Percentiles rank a stretch among this genome's conserved stretches.
Conservation (phyloP, 2,329 filamentous ascomycete genomes). For the Pyrenophora graminea region DNA sequence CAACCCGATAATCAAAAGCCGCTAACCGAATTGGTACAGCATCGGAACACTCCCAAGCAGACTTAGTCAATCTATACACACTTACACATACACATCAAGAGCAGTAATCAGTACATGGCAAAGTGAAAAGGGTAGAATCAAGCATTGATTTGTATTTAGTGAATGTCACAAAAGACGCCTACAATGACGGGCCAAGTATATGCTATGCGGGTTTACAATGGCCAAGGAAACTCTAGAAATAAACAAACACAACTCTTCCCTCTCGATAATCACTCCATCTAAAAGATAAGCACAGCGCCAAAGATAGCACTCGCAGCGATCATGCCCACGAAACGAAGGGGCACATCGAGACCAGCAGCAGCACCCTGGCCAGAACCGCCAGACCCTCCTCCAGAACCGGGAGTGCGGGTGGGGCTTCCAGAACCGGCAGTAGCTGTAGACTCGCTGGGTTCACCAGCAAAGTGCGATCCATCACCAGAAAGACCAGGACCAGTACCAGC, state of each 20-base stretch:
- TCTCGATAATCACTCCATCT: slow-evolving; percentile 12
- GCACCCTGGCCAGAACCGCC: slow-evolving; percentile 20
- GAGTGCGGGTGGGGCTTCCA: slow-evolving; percentile 33
- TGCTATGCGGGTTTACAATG: slow-evolving; percentile 3
- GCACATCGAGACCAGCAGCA: slow-evolving; percentile 30
- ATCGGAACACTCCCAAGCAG: not conserved
- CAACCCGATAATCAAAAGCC: slow-evolving; percentile 5
- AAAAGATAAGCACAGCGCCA: slow-evolving; percentile 39
- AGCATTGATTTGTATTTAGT: slow-evolving; percentile 9
- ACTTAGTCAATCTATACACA: not conserved
- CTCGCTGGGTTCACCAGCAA: slow-evolving; percentile 35
- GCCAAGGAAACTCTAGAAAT: slow-evolving; percentile 6
- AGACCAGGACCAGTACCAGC: slow-evolving; percentile 63
- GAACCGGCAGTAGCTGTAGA: slow-evolving; percentile 36
- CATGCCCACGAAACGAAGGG: slow-evolving; percentile 37
- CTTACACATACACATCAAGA: too few relatives aligned
- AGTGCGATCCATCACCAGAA: slow-evolving; percentile 51
- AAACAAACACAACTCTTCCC: slow-evolving; percentile 8
- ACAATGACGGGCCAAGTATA: slow-evolving; percentile 16
- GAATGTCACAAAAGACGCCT: slow-evolving; percentile 13
- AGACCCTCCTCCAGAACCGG: slow-evolving; percentile 12
- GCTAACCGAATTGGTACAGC: not conserved
- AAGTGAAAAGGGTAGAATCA: too few relatives aligned
- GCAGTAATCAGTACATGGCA: too few relatives aligned
- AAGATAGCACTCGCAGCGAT: slow-evolving; percentile 39